Base-by-base conservation (phyloP, 805 yeast species). In the Kodamaea nitidulidarum region DNA sequence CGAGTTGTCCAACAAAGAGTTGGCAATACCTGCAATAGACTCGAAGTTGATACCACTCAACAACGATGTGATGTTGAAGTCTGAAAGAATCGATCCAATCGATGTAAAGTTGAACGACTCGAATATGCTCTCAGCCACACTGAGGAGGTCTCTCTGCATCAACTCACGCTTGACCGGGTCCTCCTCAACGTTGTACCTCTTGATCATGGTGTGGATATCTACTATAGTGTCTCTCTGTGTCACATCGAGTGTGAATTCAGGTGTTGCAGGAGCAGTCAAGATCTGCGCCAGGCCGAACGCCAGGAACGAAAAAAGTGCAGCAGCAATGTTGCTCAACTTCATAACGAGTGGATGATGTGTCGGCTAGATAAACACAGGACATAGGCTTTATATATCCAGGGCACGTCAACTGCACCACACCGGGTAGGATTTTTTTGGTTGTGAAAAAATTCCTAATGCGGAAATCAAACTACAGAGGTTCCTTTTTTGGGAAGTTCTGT, bases 21-120 rank as follows among this genome's bases (percentile, higher is more conserved):
- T 50, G 12, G 55, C 50, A 47, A 46, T 49, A 4, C 66, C 66
- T 9, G 66, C 63, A 41, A 58, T 52, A 10, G 47, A 43, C 37
- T 60, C 61, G 28, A 47, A 48, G 38, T 54, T 40, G 26, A 51
- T 41, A 15, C 35, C 30, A 6, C 38, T 33, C 14, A 51, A 28
- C 16, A 52, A 25, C 15, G 32, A 39, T 4, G 51, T 33, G 18
- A 50, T 42, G 40, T 52, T 47, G 32, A 52, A 37, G 18, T 22
- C 33, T 5, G 40, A 3, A 51, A 54, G 16, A 6, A 28, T 7
- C 15, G 32, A 28, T 5, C 49, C 25, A 17, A 52, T 27, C 15
- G 32, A 39, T 4, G 50, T 33, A 15, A 50, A 45, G 40, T 52
- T 47, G 32, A 52, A 37, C 18, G 18, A 18, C 4, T 43, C 7